These are phyloP conservation scores for Diaporthe amygdali DNA, from an alignment of 2,329 filamentous ascomycete genomes.

Conservation along the genomic window DNA sequence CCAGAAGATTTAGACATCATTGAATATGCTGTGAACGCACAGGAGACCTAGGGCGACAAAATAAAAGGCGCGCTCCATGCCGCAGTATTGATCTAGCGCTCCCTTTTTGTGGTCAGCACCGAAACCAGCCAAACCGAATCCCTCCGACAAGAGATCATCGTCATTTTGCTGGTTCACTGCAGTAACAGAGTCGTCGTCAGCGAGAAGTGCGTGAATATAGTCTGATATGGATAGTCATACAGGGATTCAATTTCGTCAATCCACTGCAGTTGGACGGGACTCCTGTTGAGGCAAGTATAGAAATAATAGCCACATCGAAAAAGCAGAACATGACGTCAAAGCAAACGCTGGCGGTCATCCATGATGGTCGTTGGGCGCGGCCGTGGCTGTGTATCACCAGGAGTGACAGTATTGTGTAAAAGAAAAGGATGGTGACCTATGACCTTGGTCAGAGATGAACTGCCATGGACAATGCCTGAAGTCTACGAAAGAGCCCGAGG, in stretches of 20 bases:
- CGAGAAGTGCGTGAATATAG: slow-evolving; percentile 19
- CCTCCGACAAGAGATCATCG: not conserved
- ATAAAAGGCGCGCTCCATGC: slow-evolving; percentile 39
- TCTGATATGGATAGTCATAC: slow-evolving; percentile 16
- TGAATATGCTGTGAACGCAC: slow-evolving; percentile 27
- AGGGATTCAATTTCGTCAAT: slow-evolving; percentile 28
- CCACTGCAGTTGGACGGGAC: slow-evolving; percentile 41
- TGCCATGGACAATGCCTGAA: too few relatives aligned
- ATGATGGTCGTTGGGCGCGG: slow-evolving; percentile 30
- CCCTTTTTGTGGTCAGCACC: slow-evolving; percentile 32
- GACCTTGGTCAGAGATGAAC: not conserved
- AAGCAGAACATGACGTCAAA: slow-evolving; percentile 38
- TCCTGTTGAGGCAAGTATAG: slow-evolving; percentile 38
- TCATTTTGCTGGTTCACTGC: not conserved
- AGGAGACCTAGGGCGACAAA: slow-evolving; percentile 36
- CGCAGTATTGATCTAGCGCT: slow-evolving; percentile 36
- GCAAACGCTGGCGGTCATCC: slow-evolving; percentile 35
- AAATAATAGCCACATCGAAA: slow-evolving; percentile 38
- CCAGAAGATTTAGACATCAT: not conserved
- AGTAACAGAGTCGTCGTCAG: not conserved
- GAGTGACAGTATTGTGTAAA: slow-evolving; percentile 39
- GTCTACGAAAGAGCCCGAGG: not conserved
- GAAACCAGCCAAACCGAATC: slow-evolving; percentile 38
- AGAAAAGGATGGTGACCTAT: slow-evolving; percentile 36
- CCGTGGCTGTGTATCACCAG: slow-evolving; percentile 36